Base-by-base conservation (phyloP, 1,284 basidiomycete genomes). In the Naganishia albida region DNA sequence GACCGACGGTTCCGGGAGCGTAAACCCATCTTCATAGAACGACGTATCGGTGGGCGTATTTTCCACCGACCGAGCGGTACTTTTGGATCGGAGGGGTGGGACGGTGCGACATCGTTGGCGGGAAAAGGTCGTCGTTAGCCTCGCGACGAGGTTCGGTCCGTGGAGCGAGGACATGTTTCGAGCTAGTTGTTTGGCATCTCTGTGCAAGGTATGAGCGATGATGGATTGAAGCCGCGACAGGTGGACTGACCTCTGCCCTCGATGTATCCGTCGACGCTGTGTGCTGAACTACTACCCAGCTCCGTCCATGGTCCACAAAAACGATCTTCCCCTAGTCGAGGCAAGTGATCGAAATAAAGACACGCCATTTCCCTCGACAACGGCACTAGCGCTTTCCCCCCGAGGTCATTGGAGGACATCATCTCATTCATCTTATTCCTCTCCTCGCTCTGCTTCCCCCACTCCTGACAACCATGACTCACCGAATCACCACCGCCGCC, bases 101-200 rank as follows among this genome's bases (percentile, higher is more conserved):
- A 15, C 43, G 26, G 28, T 34, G 13, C 51, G 43, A 7, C 10
- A 34, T 28, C 62, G 62, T 63, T 43, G 50, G 25, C 50, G 39
- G 16, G 43, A 54, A 16, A 62, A 44, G 2, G 62, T 43, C 10
- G 62, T 53, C 28, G 62, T 63, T 18, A 63, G 28, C 26, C 44
- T 26, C 20, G 55, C 43, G 28, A 57, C 28, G 43, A 57, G 55
- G 34, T 13, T 53, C 30, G 51, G 18, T 7, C 34, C 30, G 51
- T 38, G 18, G 34, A 20, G 34, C 2, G 51, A 8, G 15, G 46
- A 20, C 46, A 48, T 48, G 16, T 4, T 34, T 34, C 34, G 34
- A 34, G 10, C 34, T 34, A 34, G 34, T 34, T 34, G 4, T 34
- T 34, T 10, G 34, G 34, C 34, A 34, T 34, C 10, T 34, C 34